Evolutionary conservation across 768 basidiomycete species (phyloP).

Genomic region (Russula griseocarnosa): DNA sequence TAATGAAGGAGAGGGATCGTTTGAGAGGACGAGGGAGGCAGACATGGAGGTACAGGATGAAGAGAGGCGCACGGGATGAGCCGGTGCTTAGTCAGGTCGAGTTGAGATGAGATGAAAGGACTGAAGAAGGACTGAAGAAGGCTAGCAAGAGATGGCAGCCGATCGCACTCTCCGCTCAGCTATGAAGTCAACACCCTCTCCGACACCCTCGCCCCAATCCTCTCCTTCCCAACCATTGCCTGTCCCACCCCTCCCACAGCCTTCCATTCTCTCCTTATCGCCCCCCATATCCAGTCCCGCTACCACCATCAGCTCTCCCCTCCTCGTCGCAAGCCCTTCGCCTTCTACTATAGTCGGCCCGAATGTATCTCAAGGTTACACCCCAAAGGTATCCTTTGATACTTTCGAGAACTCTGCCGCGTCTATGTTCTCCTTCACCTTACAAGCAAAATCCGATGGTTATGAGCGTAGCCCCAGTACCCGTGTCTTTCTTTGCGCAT

Average conservation of each 20-base stretch:
- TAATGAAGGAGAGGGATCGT: slow-evolving; percentile 7
- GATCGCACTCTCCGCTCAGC: slow-evolving; percentile 46
- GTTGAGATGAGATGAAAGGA: neutral
- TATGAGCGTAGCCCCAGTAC: slow-evolving; percentile 73
- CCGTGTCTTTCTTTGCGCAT: slow-evolving; percentile 85
- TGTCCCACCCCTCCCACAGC: slow-evolving; percentile 1
- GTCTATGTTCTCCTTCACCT: slow-evolving; percentile 83
- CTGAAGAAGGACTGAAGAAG: too few relatives aligned
- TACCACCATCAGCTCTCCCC: slow-evolving; percentile 9
- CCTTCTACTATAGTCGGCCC: slow-evolving; percentile 30
- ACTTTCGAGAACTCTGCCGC: slow-evolving; percentile 80
- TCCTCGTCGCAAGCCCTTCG: slow-evolving; percentile 7
- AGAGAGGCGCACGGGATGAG: slow-evolving; percentile 2
- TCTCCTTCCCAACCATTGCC: slow-evolving; percentile 19
- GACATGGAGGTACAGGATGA: slow-evolving; percentile 17
- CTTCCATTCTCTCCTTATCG: neutral
- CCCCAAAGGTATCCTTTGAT: slow-evolving; percentile 79
- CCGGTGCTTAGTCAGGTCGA: neutral
- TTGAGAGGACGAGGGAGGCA: slow-evolving; percentile 4
- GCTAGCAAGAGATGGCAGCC: too few relatives aligned
- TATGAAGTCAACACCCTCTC: slow-evolving; percentile 40
- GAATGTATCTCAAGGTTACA: slow-evolving; percentile 37
- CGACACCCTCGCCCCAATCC: slow-evolving; percentile 26
- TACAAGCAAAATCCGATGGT: slow-evolving; percentile 78
- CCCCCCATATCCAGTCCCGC: slow-evolving; percentile 5